These are phyloP conservation scores for Talaromyces sp. DNA, from an alignment of 2,329 filamentous ascomycete genomes.

Conservation along the genomic window DNA sequence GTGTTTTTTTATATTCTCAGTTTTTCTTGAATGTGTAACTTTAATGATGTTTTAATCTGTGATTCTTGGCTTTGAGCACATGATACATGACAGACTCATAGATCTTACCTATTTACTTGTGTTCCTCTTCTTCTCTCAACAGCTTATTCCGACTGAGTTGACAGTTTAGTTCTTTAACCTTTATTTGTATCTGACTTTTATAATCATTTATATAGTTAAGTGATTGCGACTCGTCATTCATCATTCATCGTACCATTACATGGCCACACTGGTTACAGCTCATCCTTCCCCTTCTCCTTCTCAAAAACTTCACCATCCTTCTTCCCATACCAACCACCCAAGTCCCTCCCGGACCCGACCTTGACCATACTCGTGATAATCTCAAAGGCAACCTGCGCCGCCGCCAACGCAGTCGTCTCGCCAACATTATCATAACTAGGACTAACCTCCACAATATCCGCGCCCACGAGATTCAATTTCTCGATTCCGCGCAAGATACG, in stretches of 20 bases:
- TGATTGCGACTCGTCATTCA: not conserved
- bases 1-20: no score
- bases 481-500: conserved; percentile 77
- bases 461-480: conserved; percentile 75
- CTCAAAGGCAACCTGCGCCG: conserved; percentile 79
- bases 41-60: no score
- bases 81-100: no score
- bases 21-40: no score
- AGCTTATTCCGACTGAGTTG: no score
- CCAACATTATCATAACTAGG: conserved; percentile 76
- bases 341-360: conserved; percentile 34
- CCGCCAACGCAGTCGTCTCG: conserved; percentile 77
- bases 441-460: conserved; percentile 83
- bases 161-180: no score
- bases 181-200: no score
- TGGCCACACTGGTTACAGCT: conserved; percentile 18
- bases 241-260: not conserved
- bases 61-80: no score
- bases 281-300: conserved; percentile 20
- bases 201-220: no score
- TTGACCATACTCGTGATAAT: conserved; percentile 63
- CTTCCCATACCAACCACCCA: conserved; percentile 39
- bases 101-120: no score
- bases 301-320: conserved; percentile 19
- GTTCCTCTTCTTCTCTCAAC: no score